Conservation (phyloP, 495 filamentous ascomycete species). For the Neurospora sp. region DNA sequence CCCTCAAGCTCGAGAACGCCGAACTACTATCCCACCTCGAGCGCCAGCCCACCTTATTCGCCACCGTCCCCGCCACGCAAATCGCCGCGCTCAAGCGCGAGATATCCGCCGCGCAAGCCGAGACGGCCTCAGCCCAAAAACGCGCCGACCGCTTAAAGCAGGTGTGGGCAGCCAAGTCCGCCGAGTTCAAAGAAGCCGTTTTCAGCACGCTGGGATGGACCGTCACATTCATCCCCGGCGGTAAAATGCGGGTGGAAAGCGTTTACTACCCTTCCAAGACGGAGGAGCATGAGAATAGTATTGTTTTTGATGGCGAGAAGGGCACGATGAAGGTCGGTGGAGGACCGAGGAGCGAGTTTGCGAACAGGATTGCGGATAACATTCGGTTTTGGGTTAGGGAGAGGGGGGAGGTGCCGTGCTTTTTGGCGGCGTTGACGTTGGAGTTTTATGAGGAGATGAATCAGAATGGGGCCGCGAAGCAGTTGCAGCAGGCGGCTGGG, state of each 20-base stretch:
- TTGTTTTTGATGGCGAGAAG: slow-evolving; percentile 93
- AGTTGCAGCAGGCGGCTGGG: background rate
- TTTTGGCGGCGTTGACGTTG: slow-evolving; percentile 78
- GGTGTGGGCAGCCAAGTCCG: slow-evolving; percentile 78
- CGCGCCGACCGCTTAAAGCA: slow-evolving; percentile 74
- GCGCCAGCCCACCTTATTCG: slow-evolving; percentile 28
- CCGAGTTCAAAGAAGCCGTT: slow-evolving; percentile 90
- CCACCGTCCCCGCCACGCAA: slow-evolving; percentile 62
- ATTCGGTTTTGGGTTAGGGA: slow-evolving; percentile 93
- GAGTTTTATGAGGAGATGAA: slow-evolving; percentile 76
- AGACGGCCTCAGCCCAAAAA: slow-evolving; percentile 77
- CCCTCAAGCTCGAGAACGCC: slow-evolving; percentile 72
- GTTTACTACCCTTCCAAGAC: slow-evolving; percentile 61
- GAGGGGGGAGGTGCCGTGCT: slow-evolving; percentile 81
- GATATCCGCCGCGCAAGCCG: slow-evolving; percentile 57
- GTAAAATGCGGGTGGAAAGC: slow-evolving; percentile 75
- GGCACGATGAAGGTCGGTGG: slow-evolving; percentile 96
- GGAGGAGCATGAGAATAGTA: slow-evolving; percentile 73
- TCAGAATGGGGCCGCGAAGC: slow-evolving; percentile 1
- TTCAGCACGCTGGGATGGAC: slow-evolving; percentile 84
- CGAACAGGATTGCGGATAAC: slow-evolving; percentile 66
- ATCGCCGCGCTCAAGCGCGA: slow-evolving; percentile 65
- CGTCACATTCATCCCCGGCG: slow-evolving; percentile 85
- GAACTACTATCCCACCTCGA: slow-evolving; percentile 73
- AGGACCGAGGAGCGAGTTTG: slow-evolving; percentile 78